These are phyloP conservation scores for Trichomonas vaginalis DNA, from an alignment of 208 protist species.

Conservation along the genomic window DNA sequence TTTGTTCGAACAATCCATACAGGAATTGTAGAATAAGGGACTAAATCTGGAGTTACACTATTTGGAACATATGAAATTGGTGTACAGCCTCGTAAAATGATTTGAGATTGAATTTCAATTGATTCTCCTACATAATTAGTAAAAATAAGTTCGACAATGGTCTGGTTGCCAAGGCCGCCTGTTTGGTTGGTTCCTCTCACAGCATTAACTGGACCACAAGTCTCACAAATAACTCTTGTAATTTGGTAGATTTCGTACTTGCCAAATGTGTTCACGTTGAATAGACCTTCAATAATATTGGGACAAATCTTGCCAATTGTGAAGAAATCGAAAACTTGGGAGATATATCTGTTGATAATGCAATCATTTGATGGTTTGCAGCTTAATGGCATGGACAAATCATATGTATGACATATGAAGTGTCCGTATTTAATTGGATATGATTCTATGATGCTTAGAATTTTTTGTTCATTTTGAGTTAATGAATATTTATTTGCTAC, in stretches of 20 bases:
- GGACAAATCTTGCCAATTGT: not conserved
- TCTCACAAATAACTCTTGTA: not conserved
- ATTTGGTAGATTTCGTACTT: not conserved
- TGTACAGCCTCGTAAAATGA: not conserved
- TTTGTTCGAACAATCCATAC: not conserved
- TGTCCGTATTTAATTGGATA: not conserved
- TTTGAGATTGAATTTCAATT: not conserved
- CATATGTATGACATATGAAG: not conserved
- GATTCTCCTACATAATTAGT: not conserved
- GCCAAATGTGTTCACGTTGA: not conserved
- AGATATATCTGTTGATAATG: not conserved
- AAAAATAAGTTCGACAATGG: not conserved
- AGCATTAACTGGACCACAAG: not conserved
- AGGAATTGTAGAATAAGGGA: not conserved
- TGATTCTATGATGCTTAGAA: not conserved
- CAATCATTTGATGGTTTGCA: not conserved
- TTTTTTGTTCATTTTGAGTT: not conserved
- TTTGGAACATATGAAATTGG: not conserved
- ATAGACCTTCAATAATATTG: not conserved
- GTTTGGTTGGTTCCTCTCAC: not conserved
- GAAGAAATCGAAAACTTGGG: not conserved
- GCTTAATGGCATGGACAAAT: not conserved
- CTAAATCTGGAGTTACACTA: not conserved
- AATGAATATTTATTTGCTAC: not conserved
- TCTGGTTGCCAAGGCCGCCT: not conserved